phyloP scores from a whole-genome alignment of 345 rosid species.

The Melastoma malabathricum region DNA sequence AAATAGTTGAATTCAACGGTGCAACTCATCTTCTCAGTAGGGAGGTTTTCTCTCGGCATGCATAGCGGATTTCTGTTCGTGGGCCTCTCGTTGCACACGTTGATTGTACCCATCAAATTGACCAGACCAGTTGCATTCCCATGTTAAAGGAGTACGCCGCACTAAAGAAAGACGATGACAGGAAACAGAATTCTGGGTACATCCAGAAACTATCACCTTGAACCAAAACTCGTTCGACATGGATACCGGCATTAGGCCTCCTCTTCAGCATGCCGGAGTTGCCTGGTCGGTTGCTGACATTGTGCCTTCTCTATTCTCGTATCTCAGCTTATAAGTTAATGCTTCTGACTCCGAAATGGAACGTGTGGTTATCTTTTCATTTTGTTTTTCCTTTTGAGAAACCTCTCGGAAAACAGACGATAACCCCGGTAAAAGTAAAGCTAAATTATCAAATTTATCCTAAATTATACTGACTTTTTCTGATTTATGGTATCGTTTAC shows the following conservation, averaged over 20 bases:
- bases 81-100: conserved; percentile 44
- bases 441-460: too few species aligned
- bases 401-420: too few species aligned
- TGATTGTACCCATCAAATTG: conserved; percentile 74
- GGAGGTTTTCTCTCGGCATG: conserved; percentile 98
- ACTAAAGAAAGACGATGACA: conserved; percentile 31
- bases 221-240: conserved; percentile 46
- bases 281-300: conserved; percentile 98
- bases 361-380: too few species aligned
- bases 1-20: too few species aligned
- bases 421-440: too few species aligned
- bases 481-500: too few species aligned
- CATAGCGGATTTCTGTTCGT: conserved; percentile 29
- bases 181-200: conserved; percentile 34
- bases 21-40: conserved; percentile 40
- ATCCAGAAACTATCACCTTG: conserved; percentile 33
- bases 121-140: conserved; percentile 48
- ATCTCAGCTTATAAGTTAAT: conserved; percentile 29
- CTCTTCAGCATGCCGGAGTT: conserved; percentile 81
- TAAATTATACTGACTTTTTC: too few species aligned
- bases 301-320: conserved; percentile 57
- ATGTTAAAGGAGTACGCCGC: conserved; percentile 28
- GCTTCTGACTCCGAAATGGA: too few species aligned
- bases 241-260: conserved; percentile 79
- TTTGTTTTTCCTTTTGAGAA: too few species aligned